Base-by-base conservation (phyloP, 2,329 filamentous ascomycete genomes). In the Pseudogymnoascus sp. region DNA sequence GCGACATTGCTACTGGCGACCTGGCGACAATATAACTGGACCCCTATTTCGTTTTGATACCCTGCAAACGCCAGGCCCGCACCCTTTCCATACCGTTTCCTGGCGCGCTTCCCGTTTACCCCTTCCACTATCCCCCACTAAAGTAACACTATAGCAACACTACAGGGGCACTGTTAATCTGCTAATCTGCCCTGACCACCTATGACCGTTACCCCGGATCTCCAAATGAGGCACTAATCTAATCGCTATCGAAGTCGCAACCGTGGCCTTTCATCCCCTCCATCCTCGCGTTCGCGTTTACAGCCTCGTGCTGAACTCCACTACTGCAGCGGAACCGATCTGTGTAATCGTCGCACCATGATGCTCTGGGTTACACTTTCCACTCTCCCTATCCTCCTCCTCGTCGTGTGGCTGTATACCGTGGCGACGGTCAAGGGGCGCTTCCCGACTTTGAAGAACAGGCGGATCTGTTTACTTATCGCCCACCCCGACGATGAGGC, bases 401-500 rank as follows among this genome's bases (percentile, higher is more conserved):
- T 79, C 64, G 70, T 68, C 12, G 67, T 65, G 59, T 75, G 74
- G 74, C 67, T 74, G 4, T 75, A 74, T 64, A 75, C 73, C 8
- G 72, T 73, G 63, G 64, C 69, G 36, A 67, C 73, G 40, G 64
- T 69, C 44, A 76, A 78, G 66, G 70, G 77, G 25, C 77, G 81
- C 34, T 84, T 90, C 69, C 89, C 91, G 3, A 83, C 79, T 50
- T 79, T 97, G 67, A 81, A 81, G 69, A 89, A 91, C 78, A 96
- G 96, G 82, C 87, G 90, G 72, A 91, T 99, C 73, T 89, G 90
- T 74, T 84, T 99, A 62, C 81, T 99, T 63, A 97, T 99, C 72
- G 95, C 95, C 21, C 95, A 99, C 78, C 95, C 95, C 0, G 95
- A 99, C 77, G 95, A 99, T 72, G 95, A 99, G 79, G 95, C 93